These are phyloP conservation scores for Petasospora fabianii DNA, from an alignment of 1,139 yeast genomes.

Conservation along the genomic window DNA sequence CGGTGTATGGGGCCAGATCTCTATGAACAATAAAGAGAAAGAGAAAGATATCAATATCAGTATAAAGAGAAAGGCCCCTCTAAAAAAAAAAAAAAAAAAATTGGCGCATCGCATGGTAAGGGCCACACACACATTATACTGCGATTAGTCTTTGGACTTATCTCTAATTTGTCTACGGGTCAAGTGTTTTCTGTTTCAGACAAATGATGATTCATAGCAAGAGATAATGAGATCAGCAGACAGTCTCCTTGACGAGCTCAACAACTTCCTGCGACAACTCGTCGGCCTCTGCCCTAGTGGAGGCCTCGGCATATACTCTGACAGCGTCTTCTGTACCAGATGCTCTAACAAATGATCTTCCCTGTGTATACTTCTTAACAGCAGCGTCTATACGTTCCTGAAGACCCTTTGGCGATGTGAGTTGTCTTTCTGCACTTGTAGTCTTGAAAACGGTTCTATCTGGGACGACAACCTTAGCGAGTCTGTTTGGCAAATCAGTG, in stretches of 20 bases:
- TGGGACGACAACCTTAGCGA: slow-evolving; percentile 76
- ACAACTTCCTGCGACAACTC: slow-evolving; percentile 52
- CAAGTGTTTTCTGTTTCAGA: no score
- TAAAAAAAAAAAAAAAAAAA: slow-evolving; percentile 2
- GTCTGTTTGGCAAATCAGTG: slow-evolving; percentile 79
- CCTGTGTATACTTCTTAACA: slow-evolving; percentile 55
- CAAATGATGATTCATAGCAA: no score
- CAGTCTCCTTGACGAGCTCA: slow-evolving; percentile 35
- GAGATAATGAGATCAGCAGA: slow-evolving; percentile 1
- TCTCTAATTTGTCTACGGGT: no score
- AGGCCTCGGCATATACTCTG: slow-evolving; percentile 91
- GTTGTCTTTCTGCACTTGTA: slow-evolving; percentile 83
- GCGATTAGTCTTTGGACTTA: no score
- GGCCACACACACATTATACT: no score
- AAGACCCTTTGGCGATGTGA: slow-evolving; percentile 73
- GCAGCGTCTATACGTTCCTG: slow-evolving; percentile 68
- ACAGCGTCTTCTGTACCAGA: slow-evolving; percentile 99
- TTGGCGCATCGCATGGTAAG: neutral
- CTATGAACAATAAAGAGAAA: no score
- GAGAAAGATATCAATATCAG: no score
- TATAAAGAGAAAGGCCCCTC: no score
- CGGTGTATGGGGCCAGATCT: no score
- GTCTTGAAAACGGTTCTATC: slow-evolving; percentile 80
- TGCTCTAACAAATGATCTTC: slow-evolving; percentile 92
- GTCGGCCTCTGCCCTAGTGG: slow-evolving; percentile 47